Percentiles rank a stretch among this genome's conserved stretches.
phyloP scores from a whole-genome alignment of 108 stramenopile genomes.

The Mayamaea pseudoterrestris region DNA sequence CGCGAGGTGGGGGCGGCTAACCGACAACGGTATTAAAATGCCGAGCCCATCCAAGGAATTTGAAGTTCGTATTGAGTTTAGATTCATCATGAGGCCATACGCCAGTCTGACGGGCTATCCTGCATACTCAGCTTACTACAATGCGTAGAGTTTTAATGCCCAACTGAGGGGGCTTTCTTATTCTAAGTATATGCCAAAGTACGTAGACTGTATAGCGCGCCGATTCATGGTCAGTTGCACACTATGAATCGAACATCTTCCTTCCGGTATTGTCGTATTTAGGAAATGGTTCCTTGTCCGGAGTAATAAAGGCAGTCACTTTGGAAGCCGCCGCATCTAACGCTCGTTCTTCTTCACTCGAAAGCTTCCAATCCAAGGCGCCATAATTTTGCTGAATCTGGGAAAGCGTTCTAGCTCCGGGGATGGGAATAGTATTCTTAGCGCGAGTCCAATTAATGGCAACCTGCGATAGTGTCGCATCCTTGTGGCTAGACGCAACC shows the following conservation, averaged over 20 bases:
- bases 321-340: conserved; percentile 36
- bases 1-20: too few relatives aligned
- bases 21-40: too few relatives aligned
- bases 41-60: too few relatives aligned
- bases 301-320: conserved; percentile 26
- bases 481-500: conserved; percentile 23
- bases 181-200: too few relatives aligned
- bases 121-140: too few relatives aligned
- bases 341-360: conserved; percentile 24
- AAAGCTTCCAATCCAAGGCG: conserved; percentile 39
- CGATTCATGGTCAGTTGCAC: background rate
- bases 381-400: conserved; percentile 45
- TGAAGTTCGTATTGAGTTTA: too few relatives aligned
- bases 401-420: conserved; percentile 44
- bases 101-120: too few relatives aligned
- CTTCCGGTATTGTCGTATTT: conserved; percentile 40
- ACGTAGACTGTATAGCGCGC: background rate
- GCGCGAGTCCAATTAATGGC: conserved; percentile 55
- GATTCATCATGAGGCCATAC: too few relatives aligned
- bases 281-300: conserved; percentile 40
- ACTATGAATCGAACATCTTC: conserved; percentile 61
- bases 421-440: conserved; percentile 61
- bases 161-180: too few relatives aligned
- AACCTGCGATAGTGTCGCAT: conserved; percentile 29
- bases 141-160: too few relatives aligned